These are phyloP conservation scores for Monilinia vaccinii-corymbosi DNA, from an alignment of 2,329 filamentous ascomycete genomes.

Conservation along the genomic window DNA sequence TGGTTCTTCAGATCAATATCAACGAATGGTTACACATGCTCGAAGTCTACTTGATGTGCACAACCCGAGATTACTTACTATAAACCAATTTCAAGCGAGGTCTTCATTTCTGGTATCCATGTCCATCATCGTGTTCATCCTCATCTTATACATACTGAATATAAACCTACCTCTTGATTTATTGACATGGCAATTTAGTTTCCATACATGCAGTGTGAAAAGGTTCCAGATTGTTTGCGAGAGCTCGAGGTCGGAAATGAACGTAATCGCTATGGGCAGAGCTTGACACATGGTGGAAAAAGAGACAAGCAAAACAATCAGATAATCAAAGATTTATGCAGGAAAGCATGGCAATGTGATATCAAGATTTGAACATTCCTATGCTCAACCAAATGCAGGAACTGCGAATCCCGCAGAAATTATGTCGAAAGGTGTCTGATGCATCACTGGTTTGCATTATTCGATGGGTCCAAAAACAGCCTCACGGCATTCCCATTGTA, in stretches of 20 bases:
- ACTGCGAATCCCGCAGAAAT: slow-evolving; percentile 1
- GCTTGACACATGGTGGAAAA: not conserved
- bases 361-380: slow-evolving; percentile 4
- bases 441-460: slow-evolving; percentile 4
- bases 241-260: not conserved
- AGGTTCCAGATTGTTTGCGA: not conserved
- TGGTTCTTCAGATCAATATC: not conserved
- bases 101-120: not conserved
- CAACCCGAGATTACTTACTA: not conserved
- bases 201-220: not conserved
- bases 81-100: too few relatives aligned
- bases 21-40: not conserved
- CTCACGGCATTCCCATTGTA: not conserved
- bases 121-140: not conserved
- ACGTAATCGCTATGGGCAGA: not conserved
- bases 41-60: not conserved
- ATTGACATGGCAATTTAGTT: not conserved
- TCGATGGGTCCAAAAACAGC: not conserved
- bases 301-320: not conserved
- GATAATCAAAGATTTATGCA: not conserved
- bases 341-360: not conserved
- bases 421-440: not conserved
- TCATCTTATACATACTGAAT: not conserved
- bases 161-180: not conserved
- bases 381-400: not conserved